Conservation (phyloP, 1,284 basidiomycete species). For the Ceratobasidium sp. region DNA sequence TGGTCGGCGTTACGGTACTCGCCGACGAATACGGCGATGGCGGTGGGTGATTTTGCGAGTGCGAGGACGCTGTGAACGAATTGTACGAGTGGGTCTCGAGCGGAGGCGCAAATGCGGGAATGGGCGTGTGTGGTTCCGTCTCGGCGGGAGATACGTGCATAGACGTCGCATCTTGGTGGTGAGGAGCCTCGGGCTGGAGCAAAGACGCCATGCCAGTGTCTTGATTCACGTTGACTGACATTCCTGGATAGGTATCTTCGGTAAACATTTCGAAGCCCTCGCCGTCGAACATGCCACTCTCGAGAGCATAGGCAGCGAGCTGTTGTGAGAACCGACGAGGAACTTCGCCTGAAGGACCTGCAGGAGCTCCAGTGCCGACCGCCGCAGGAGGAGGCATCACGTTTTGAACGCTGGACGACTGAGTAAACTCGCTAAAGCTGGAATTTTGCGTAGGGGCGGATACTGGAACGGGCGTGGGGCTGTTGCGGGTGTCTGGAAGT, state of each 20-base stretch:
- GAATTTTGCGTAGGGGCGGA: not conserved
- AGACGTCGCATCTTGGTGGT: conserved; percentile 12
- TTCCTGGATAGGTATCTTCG: conserved; percentile 28
- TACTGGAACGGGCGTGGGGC: not conserved
- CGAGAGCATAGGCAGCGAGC: conserved; percentile 24
- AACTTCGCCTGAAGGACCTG: not conserved
- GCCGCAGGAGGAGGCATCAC: not conserved
- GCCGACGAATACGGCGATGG: conserved; percentile 15
- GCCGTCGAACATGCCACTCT: conserved; percentile 26
- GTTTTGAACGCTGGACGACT: not conserved
- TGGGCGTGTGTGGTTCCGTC: conserved; percentile 14
- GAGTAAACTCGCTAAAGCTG: conserved; percentile 15
- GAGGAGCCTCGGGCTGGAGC: not conserved
- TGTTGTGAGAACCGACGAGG: conserved; percentile 30
- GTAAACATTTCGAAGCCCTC: conserved; percentile 23
- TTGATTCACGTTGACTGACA: conserved; percentile 15
- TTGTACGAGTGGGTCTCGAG: conserved; percentile 11
- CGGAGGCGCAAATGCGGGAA: conserved; percentile 6
- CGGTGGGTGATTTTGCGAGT: conserved; percentile 1
- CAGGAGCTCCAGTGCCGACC: not conserved
- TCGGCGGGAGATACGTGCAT: conserved; percentile 20
- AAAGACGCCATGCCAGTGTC: conserved; percentile 7
- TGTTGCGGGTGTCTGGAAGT: not conserved
- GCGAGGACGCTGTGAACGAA: conserved; percentile 5
- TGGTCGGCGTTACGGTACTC: conserved; percentile 16